Evolutionary conservation across 129 eudicot species (phyloP), one percentile per base, ranked within the genome.

Genomic region (Flaveria linearis): DNA sequence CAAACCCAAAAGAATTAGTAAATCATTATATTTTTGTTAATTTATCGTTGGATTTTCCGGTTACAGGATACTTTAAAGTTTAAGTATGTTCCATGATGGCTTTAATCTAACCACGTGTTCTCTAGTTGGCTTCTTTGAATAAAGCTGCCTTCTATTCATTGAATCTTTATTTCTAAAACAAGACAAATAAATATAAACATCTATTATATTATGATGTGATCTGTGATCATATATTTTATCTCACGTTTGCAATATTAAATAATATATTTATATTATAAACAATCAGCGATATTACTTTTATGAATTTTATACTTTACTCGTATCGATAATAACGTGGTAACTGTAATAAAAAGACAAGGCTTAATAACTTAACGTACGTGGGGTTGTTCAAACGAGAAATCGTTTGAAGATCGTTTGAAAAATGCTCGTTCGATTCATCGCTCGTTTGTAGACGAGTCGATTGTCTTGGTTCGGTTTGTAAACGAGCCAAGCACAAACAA

Each of bases 91-190:
- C 18, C 12, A 15, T 63, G 69, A 15, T 7, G 46, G 69, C 46
- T 63, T 30, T 63, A 30, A 15, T 43, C 43, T 30, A 63, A 63
- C 69, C 69, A 63, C 46, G 69, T 63, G 69, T 63, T 30, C 23
- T 63, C 22, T 30, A 5, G 45, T 23, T 16, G 46, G 69, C 46
- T 63, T 63, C 20, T 63, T 63, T 63, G 69, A 63, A 28, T 30
- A 15, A 63, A 26, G 68, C 45, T 28, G 69, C 69, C 69, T 63
- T 63, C 30, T 2, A 36, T 63, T 26, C 68, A 28, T 62, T 62
- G 43, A 62, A 62, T 62, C 5, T 62, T 60, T 60, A 23, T 22
- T 60, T 60, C 64, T 57, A 20, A 60, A 60, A 10, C 39, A 60
- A 60, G n/a, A 23, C n/a, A 28, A 1, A 30, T 30, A 18, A 63